These are phyloP conservation scores for Verticillium tricorpus DNA, from an alignment of 2,329 filamentous ascomycete species.

Conservation along the genomic window DNA sequence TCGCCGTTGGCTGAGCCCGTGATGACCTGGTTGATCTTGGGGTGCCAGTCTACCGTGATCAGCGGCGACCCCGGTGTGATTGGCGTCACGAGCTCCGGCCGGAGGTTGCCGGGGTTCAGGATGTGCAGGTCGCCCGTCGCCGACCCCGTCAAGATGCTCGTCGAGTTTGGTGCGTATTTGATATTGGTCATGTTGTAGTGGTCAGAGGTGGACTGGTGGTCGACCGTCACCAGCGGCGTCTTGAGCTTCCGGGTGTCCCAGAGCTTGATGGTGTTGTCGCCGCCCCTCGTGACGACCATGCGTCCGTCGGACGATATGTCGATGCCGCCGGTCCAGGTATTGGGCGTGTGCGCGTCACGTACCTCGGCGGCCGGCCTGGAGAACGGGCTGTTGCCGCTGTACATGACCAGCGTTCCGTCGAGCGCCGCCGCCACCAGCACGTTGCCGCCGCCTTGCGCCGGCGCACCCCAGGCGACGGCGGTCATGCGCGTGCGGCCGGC, in stretches of 20 bases:
- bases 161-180: constrained; percentile 77
- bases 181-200: constrained; percentile 85
- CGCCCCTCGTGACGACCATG: constrained; percentile 84
- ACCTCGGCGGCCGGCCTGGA: constrained; percentile 79
- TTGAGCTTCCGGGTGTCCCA: constrained; percentile 99
- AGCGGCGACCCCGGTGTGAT: constrained; percentile 82
- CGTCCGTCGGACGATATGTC: constrained; percentile 89
- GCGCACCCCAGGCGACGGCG: constrained; percentile 78
- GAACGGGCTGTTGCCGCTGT: constrained; percentile 83
- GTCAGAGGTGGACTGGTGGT: constrained; percentile 76
- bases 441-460: constrained; percentile 71
- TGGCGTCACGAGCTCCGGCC: constrained; percentile 77
- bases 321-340: constrained; percentile 88
- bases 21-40: constrained; percentile 92
- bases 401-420: constrained; percentile 89
- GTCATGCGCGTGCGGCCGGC: constrained; percentile 94
- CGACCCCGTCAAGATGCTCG: constrained; percentile 86
- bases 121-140: constrained; percentile 84
- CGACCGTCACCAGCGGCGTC: constrained; percentile 72
- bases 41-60: constrained; percentile 85
- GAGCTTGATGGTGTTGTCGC: constrained; percentile 88
- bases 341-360: constrained; percentile 71
- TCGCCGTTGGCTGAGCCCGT: constrained; percentile 90
- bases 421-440: constrained; percentile 77
- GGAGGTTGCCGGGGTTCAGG: constrained; percentile 86